Evolutionary conservation across 164 flowering plant species (phyloP).

Genomic region (Macadamia tetraphylla): DNA sequence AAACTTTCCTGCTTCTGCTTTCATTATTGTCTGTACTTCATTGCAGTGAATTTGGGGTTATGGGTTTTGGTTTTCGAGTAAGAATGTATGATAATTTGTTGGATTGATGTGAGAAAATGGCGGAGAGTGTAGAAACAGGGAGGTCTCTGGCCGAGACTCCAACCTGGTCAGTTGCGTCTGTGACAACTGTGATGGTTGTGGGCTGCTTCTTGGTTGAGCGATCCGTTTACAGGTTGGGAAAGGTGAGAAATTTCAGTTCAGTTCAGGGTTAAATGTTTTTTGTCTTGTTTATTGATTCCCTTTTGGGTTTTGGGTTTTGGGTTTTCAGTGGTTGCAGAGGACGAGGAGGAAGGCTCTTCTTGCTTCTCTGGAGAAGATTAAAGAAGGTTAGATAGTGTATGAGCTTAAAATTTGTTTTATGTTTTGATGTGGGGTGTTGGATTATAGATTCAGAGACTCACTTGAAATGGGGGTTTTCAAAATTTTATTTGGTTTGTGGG

Average conservation of each 20-base stretch:
- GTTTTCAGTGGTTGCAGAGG: slow-evolving; percentile 71
- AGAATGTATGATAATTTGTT: neutral
- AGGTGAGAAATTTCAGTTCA: slow-evolving; percentile 31
- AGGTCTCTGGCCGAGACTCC: slow-evolving; percentile 86
- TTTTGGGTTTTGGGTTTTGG: neutral
- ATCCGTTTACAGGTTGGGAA: slow-evolving; percentile 70
- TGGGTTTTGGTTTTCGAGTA: neutral
- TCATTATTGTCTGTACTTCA: neutral
- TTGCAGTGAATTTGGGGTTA: neutral
- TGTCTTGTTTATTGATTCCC: neutral
- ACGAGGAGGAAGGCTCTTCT: slow-evolving; percentile 78
- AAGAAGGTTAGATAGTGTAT: slow-evolving; percentile 55
- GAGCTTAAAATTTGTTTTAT: too few species aligned
- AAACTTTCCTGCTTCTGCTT: slow-evolving; percentile 15
- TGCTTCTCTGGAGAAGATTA: slow-evolving; percentile 80
- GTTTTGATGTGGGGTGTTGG: neutral
- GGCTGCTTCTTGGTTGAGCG: slow-evolving; percentile 58
- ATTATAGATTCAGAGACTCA: neutral
- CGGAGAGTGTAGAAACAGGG: slow-evolving; percentile 27
- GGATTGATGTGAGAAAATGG: slow-evolving; percentile 19
- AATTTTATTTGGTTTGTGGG: neutral
- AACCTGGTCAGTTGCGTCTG: slow-evolving; percentile 81
- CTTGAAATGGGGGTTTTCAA: neutral
- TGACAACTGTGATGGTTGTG: slow-evolving; percentile 72
- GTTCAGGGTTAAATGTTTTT: neutral